Conservation (phyloP, 1,284 basidiomycete genomes). For the Sutorius eximius region DNA sequence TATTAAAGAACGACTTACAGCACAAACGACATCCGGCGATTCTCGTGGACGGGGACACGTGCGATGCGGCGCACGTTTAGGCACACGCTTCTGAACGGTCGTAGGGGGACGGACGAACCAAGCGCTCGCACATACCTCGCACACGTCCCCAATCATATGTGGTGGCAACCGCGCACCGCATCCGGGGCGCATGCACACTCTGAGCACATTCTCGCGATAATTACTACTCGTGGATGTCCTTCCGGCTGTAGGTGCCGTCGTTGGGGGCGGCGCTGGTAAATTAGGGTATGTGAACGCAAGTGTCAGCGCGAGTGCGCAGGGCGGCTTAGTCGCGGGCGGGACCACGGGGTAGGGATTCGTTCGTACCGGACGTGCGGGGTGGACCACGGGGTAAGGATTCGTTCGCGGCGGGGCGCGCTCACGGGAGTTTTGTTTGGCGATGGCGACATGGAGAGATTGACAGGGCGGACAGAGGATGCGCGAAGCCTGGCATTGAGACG, state of each 20-base stretch:
- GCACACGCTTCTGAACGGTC: background rate
- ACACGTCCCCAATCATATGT: constrained; percentile 7
- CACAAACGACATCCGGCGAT: background rate
- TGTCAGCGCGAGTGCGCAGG: background rate
- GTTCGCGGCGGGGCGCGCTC: background rate
- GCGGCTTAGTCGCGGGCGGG: background rate
- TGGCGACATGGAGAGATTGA: background rate
- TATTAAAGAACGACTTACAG: constrained; percentile 1
- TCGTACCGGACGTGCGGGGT: background rate
- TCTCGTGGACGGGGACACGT: background rate
- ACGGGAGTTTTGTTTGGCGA: background rate
- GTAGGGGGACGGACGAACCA: background rate
- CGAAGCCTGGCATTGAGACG: background rate
- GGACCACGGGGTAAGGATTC: constrained; percentile 5
- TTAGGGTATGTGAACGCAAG: background rate
- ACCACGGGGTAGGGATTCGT: constrained; percentile 6
- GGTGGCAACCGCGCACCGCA: constrained; percentile 13
- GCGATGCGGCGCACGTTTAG: background rate
- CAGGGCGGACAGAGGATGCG: constrained; percentile 16
- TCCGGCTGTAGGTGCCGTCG: too few relatives aligned
- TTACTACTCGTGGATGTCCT: background rate
- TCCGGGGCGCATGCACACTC: constrained; percentile 20
- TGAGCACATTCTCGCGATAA: background rate
- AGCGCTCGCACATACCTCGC: constrained; percentile 8
- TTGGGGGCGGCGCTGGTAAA: background rate